Conservation (phyloP, 2,329 filamentous ascomycete genomes). For the Paecilomyces formosus region DNA sequence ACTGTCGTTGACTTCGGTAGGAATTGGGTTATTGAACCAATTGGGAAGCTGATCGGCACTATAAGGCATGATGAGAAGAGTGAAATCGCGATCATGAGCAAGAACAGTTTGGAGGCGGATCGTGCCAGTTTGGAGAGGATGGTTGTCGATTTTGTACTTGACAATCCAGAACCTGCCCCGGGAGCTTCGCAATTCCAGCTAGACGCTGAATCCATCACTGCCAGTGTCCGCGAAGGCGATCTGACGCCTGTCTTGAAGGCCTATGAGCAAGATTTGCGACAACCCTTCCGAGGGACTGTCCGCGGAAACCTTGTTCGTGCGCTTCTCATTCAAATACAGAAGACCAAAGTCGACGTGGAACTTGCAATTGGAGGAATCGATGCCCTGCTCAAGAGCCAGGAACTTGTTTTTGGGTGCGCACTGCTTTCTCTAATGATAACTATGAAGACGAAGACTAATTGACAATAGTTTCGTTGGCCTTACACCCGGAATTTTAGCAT, state of each 20-base stretch:
- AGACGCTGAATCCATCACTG: conserved; percentile 66
- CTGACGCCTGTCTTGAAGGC: conserved; percentile 84
- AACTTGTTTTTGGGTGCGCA: conserved; percentile 73
- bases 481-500: conserved; percentile 86
- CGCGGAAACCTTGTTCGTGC: conserved; percentile 82
- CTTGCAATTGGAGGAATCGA: conserved; percentile 95
- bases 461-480: conserved; percentile 71
- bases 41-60: conserved; percentile 74
- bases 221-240: conserved; percentile 82
- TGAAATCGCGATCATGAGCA: conserved; percentile 95
- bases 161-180: conserved; percentile 58
- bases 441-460: conserved; percentile 7
- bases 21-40: conserved; percentile 90
- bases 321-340: conserved; percentile 92
- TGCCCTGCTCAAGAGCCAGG: conserved; percentile 87
- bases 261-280: conserved; percentile 81
- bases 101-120: conserved; percentile 82
- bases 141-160: conserved; percentile 91
- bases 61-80: conserved; percentile 89
- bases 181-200: conserved; percentile 53
- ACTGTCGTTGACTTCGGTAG: conserved; percentile 86
- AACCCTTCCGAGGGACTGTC: conserved; percentile 73
- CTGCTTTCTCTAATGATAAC: not conserved
- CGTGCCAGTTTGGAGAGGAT: conserved; percentile 89
- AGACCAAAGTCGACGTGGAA: conserved; percentile 97